These are phyloP conservation scores for Ophiostoma himal-ulmi DNA, from an alignment of 2,329 filamentous ascomycete species.

Conservation along the genomic window DNA sequence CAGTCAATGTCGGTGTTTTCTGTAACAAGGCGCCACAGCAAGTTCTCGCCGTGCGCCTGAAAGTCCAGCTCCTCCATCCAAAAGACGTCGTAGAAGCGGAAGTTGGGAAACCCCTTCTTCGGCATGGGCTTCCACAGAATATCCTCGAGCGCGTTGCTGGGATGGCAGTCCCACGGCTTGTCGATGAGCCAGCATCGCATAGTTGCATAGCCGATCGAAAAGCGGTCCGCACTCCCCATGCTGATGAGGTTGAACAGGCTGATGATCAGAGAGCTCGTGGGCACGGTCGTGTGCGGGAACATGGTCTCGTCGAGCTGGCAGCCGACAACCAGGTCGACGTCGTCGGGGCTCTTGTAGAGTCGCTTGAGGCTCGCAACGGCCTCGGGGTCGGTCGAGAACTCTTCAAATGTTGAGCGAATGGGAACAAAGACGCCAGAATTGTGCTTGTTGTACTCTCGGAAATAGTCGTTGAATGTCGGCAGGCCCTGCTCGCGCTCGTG, in stretches of 20 bases:
- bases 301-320: conserved; percentile 25
- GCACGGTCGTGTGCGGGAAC: conserved; percentile 24
- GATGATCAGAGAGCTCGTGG: conserved; percentile 24
- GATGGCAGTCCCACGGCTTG: conserved; percentile 27
- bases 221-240: conserved; percentile 26
- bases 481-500: conserved; percentile 26
- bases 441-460: conserved; percentile 24
- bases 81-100: conserved; percentile 24
- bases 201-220: conserved; percentile 24
- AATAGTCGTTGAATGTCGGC: conserved; percentile 26
- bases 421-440: conserved; percentile 21
- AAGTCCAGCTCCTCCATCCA: conserved; percentile 25
- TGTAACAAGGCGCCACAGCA: conserved; percentile 25
- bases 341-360: conserved; percentile 24
- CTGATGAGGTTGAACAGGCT: conserved; percentile 26
- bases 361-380: conserved; percentile 19
- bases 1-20: conserved; percentile 25
- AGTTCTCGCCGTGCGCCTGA: conserved; percentile 23
- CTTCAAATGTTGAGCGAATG: conserved; percentile 11
- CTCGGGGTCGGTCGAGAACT: conserved; percentile 23
- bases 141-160: conserved; percentile 26
- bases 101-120: conserved; percentile 20
- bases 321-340: conserved; percentile 26
- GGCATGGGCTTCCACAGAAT: conserved; percentile 23
- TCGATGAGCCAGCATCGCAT: conserved; percentile 27